Evolutionary conservation across 2,329 filamentous ascomycete genomes (phyloP), one percentile per base, ranked within the genome.

Genomic region (Fusarium secorum): DNA sequence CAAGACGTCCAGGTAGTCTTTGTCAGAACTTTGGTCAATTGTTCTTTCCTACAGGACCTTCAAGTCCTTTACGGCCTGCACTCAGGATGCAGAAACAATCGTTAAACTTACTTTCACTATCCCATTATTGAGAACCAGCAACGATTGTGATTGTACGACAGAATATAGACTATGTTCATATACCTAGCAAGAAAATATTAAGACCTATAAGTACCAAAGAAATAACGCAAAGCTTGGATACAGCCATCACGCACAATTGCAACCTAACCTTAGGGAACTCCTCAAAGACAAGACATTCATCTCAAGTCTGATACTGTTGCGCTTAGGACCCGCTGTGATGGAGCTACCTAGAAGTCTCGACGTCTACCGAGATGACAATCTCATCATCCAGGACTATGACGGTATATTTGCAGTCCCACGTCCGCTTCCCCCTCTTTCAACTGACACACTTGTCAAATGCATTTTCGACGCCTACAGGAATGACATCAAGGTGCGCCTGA

Each of bases 241-340:
- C 17, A 18, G n/a, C 3, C n/a, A 4, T 11, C 8, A 7, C 8
- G 4, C 15, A 11, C 11, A 33, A 7, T 14, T 6, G 7, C 11
- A 18, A 18, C 4, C 18, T 3, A 13, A 4, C 7, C 28, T 22
- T 2, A 9, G 2, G 1, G 3, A 18, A 7, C 5, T 13, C 4
- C 20, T 22, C 28, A 9, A 32, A 46, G 26, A 7, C 0, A 17
- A 46, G 44, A 30, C 7, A 11, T 0, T 11, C 20, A 17, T 17
- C 26, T 46, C 9, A 18, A 4, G 5, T 17, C 7, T 17, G 15
- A 24, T 42, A 18, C 15, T 22, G 7, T 24, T 42, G 15, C 6
- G 4, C 6, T 42, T 8, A 42, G 10, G 4, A 24, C 10, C 15
- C 28, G 20, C 7, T 20, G 11, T 0, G 11, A 49, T 49, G n/a